phyloP scores from a whole-genome alignment of 169 alveolate species.

The Plasmodium yoelii region DNA sequence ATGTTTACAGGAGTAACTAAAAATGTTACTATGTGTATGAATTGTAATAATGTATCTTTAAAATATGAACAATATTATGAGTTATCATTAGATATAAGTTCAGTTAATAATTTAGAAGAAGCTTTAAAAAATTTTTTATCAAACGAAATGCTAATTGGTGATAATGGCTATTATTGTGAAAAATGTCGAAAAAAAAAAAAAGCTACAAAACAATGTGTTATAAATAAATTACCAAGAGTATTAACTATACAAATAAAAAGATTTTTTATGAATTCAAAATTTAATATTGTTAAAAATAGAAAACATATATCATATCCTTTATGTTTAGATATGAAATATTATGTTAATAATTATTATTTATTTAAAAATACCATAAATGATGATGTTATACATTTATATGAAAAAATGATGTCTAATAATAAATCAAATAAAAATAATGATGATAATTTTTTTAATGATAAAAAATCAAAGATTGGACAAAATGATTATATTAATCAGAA shows the following conservation, averaged over 20 bases:
- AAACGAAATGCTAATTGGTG: slow-evolving; percentile 74
- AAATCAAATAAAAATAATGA: neutral
- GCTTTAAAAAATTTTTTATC: slow-evolving; percentile 73
- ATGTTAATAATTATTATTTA: slow-evolving; percentile 51
- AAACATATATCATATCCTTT: slow-evolving; percentile 58
- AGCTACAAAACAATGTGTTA: slow-evolving; percentile 83
- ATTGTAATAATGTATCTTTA: slow-evolving; percentile 80
- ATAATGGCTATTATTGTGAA: slow-evolving; percentile 83
- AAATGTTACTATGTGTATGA: slow-evolving; percentile 52
- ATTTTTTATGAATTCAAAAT: slow-evolving; percentile 74
- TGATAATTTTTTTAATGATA: too few species aligned
- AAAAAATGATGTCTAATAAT: slow-evolving; percentile 19
- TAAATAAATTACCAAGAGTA: slow-evolving; percentile 80
- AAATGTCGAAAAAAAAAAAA: slow-evolving; percentile 77
- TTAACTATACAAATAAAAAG: slow-evolving; percentile 80
- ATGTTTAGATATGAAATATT: slow-evolving; percentile 53
- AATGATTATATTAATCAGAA: too few species aligned
- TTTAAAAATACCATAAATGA: slow-evolving; percentile 44
- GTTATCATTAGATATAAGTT: slow-evolving; percentile 79
- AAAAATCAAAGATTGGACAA: too few species aligned
- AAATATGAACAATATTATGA: slow-evolving; percentile 84
- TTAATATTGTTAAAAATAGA: slow-evolving; percentile 41
- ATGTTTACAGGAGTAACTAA: slow-evolving; percentile 65
- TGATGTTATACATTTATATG: slow-evolving; percentile 62
- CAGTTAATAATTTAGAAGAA: slow-evolving; percentile 78